Evolutionary conservation across 2,329 filamentous ascomycete species (phyloP).

Genomic region (Cercospora sojina): DNA sequence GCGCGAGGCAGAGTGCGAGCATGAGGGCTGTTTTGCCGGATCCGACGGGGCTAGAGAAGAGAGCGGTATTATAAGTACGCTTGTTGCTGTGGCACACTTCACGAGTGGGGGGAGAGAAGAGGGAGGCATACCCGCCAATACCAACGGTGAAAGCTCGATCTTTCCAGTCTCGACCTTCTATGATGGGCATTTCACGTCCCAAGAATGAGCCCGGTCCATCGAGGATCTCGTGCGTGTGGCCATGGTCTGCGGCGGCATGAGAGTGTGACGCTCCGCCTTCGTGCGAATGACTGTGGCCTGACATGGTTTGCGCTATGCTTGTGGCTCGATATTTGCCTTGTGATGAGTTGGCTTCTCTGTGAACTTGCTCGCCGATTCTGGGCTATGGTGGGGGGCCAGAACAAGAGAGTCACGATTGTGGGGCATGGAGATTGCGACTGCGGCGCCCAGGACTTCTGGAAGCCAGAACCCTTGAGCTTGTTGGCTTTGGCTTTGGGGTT

Average conservation of each 20-base stretch:
- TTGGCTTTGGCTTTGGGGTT: too few relatives aligned
- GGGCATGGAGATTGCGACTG: neutral
- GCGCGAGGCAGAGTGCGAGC: conserved; percentile 83
- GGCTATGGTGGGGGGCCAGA: neutral
- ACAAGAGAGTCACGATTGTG: neutral
- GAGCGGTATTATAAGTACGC: neutral
- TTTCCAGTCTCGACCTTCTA: conserved; percentile 81
- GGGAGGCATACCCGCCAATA: conserved; percentile 78
- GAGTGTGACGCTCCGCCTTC: conserved; percentile 43
- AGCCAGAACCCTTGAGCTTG: neutral
- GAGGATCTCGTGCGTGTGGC: conserved; percentile 93
- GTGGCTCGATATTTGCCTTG: neutral
- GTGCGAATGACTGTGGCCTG: conserved; percentile 50
- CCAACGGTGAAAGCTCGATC: conserved; percentile 92
- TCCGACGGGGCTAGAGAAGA: conserved; percentile 65
- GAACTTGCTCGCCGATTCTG: neutral
- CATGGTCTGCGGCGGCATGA: conserved; percentile 64
- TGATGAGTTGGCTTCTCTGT: neutral
- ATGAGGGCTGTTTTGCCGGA: conserved; percentile 97
- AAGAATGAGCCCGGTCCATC: conserved; percentile 89
- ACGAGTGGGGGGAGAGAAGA: too few relatives aligned
- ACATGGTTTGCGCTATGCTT: conserved; percentile 17
- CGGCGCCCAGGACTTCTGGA: neutral
- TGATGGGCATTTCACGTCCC: conserved; percentile 87
- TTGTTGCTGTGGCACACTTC: too few relatives aligned